These are phyloP conservation scores for Leccinum pallidistipes DNA, from an alignment of 1,284 basidiomycete species.

Conservation along the genomic window DNA sequence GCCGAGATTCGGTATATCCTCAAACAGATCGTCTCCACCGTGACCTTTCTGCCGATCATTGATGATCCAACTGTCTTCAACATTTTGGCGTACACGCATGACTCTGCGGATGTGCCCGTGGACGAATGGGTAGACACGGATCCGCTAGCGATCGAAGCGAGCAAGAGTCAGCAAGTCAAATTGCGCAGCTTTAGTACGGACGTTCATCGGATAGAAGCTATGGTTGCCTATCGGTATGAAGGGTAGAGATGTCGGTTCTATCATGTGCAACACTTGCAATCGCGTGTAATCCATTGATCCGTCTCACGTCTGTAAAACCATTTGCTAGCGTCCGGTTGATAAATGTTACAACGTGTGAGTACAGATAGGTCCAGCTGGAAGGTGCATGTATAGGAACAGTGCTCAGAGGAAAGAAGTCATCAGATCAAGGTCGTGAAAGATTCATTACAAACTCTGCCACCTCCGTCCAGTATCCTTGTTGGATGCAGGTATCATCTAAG, in stretches of 20 bases:
- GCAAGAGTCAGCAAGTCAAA: constrained; percentile 96
- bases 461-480: constrained; percentile 65
- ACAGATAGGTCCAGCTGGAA: constrained; percentile 1
- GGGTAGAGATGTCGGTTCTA: constrained; percentile 32
- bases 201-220: constrained; percentile 86
- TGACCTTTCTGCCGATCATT: constrained; percentile 94
- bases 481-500: constrained; percentile 68
- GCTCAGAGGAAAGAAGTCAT: not conserved
- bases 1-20: constrained; percentile 97
- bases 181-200: constrained; percentile 90
- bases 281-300: not conserved
- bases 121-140: constrained; percentile 95
- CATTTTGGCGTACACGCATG: constrained; percentile 91
- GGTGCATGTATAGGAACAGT: not conserved
- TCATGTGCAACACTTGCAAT: not conserved
- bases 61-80: constrained; percentile 96
- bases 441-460: constrained; percentile 57
- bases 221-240: constrained; percentile 85
- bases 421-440: constrained; percentile 18
- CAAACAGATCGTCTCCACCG: constrained; percentile 96
- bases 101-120: constrained; percentile 84
- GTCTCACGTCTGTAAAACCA: not conserved
- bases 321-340: not conserved
- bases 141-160: constrained; percentile 91
- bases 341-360: constrained; percentile 7